Percentiles rank a stretch among this genome's conserved stretches.
Conservation (phyloP, 176 grass and related monocot genomes). For the Ensete ventricosum region DNA sequence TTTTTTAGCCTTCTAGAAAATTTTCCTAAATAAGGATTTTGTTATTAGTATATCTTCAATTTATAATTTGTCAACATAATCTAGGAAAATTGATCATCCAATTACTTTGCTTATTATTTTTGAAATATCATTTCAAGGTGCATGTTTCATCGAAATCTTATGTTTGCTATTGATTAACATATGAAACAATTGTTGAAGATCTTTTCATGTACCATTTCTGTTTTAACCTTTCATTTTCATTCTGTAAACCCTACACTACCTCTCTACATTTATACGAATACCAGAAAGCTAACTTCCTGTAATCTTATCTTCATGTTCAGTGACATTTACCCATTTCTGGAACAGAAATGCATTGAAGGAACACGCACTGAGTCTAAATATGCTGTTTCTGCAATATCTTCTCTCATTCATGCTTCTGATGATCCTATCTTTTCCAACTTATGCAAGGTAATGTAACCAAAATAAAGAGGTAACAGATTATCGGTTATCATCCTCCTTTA, state of each 20-base stretch:
- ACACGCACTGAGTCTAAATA: slow-evolving; percentile 84
- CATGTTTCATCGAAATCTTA: neutral
- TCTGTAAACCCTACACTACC: neutral
- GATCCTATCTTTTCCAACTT: slow-evolving; percentile 48
- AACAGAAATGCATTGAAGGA: slow-evolving; percentile 82
- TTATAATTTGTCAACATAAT: too few relatives aligned
- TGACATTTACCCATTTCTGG: slow-evolving; percentile 64
- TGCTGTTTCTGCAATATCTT: slow-evolving; percentile 61
- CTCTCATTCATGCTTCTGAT: slow-evolving; percentile 34
- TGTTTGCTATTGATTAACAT: too few relatives aligned
- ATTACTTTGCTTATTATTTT: too few relatives aligned
- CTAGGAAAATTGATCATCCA: too few relatives aligned
- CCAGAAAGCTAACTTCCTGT: neutral
- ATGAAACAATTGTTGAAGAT: neutral
- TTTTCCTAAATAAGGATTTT: too few relatives aligned
- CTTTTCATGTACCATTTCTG: neutral
- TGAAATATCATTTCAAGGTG: too few relatives aligned
- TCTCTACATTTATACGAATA: neutral
- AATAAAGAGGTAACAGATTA: neutral
- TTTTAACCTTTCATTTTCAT: neutral
- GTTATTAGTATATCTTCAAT: too few relatives aligned
- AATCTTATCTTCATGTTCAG: slow-evolving; percentile 23
- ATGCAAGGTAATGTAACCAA: slow-evolving; percentile 38
- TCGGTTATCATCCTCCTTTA: neutral
- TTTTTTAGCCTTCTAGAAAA: too few relatives aligned